phyloP scores from a whole-genome alignment of 2,329 filamentous ascomycete genomes.

The Xylaria sp. region DNA sequence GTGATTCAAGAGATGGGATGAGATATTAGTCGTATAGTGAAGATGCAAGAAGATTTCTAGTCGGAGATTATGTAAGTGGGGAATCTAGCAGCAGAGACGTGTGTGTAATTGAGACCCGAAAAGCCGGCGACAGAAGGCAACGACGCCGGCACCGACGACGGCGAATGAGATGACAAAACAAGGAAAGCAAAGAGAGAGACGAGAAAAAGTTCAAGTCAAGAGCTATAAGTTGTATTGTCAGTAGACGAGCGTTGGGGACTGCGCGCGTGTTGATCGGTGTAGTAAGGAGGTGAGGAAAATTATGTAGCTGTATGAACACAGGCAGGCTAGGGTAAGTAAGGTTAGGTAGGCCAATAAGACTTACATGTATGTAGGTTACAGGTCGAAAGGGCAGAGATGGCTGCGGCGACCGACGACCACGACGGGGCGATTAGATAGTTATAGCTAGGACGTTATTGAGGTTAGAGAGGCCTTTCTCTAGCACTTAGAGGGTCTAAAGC shows the following conservation, averaged over 20 bases:
- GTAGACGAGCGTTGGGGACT: conserved; percentile 1
- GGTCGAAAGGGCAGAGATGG: not conserved
- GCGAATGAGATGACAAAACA: conserved; percentile 13
- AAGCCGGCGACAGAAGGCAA: conserved; percentile 11
- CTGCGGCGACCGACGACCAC: not conserved
- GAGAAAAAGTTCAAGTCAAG: conserved; percentile 2
- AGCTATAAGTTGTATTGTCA: conserved; percentile 12
- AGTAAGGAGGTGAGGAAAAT: conserved; percentile 25
- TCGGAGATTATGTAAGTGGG: conserved; percentile 46
- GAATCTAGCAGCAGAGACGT: conserved; percentile 26
- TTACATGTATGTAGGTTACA: conserved; percentile 2
- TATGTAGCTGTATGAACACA: not conserved
- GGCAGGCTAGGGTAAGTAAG: conserved; percentile 1
- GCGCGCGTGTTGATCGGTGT: conserved; percentile 12
- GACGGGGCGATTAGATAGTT: not conserved
- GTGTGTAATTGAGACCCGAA: conserved; percentile 21
- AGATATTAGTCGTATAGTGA: conserved; percentile 27
- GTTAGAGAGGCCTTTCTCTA: not conserved
- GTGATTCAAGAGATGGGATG: conserved; percentile 2
- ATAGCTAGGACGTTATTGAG: not conserved
- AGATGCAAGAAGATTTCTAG: conserved; percentile 36
- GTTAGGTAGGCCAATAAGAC: not conserved
- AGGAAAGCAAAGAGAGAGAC: conserved; percentile 1
- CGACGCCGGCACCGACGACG: conserved; percentile 6
- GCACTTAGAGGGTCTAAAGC: not conserved